phyloP scores from a whole-genome alignment of 208 protist genomes.

The Leishmania lainsoni region DNA sequence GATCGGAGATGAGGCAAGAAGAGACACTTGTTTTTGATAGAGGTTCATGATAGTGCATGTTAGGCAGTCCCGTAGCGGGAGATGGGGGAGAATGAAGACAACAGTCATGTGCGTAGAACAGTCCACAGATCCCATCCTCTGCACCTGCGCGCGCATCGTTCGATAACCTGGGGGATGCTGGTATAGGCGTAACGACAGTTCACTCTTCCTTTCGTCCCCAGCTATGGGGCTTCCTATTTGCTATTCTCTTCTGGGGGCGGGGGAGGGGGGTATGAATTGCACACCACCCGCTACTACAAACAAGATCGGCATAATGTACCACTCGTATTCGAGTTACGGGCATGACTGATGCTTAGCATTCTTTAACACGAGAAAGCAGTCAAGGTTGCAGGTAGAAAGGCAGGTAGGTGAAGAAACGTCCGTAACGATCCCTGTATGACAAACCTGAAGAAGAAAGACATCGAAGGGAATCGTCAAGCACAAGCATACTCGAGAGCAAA shows the following conservation, averaged over 20 bases:
- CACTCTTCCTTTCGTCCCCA: not conserved
- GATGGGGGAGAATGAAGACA: slow-evolving; percentile 4
- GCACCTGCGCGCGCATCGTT: not conserved
- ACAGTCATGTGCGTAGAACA: not conserved
- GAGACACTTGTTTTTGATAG: not conserved
- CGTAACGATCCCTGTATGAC: not conserved
- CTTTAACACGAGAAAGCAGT: not conserved
- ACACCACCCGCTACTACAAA: not conserved
- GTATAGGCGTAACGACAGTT: not conserved
- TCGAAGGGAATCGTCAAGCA: not conserved
- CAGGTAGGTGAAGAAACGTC: not conserved
- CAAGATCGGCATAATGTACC: not conserved
- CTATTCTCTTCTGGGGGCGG: not conserved
- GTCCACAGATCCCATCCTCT: not conserved
- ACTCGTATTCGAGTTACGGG: not conserved
- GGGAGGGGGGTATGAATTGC: not conserved
- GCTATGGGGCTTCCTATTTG: not conserved
- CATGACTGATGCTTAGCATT: not conserved
- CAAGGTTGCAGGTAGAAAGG: not conserved
- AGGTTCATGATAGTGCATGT: not conserved
- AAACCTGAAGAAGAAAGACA: not conserved
- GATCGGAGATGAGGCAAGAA: slow-evolving; percentile 2
- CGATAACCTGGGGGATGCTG: not conserved
- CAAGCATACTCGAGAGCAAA: not conserved
- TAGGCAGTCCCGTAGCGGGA: not conserved